Base-by-base conservation (phyloP, 2,329 filamentous ascomycete species). In the Chaetoscypha palmicola region DNA sequence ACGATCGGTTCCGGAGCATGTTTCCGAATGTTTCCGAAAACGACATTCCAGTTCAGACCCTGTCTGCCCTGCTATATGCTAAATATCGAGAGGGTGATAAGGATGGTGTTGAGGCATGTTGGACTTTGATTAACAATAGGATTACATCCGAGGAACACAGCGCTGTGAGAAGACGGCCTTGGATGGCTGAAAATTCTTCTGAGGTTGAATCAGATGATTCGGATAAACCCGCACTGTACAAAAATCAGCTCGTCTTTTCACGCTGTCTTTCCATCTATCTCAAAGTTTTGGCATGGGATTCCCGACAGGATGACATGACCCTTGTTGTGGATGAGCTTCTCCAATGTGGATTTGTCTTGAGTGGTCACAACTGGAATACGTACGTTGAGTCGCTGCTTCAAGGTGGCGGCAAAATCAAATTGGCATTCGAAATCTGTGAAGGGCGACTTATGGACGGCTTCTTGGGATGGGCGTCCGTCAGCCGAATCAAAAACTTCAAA, bases 361-460 rank as follows among this genome's bases (percentile, higher is more conserved):
- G 87, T 58, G 81, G 77, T 60, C 74, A 74, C 55, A 89, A 86
- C 54, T 94, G 88, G 88, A 92, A 94, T 60, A 71, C 76, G 39
- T 81, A 86, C 51, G 73, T 95, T 43, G 77, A 83, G 55, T 65
- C 73, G 39, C 20, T 41, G n/a, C 76, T 96, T 21, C 77, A 79
- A 19, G 67, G 71, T 11, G 70, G 79, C 42, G 72, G 74, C 35
- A 70, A 74, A 35, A 73, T 75, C 55, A 65, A 77, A 37, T 71
- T 82, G 16, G 89, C 89, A 28, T 94, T 92, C 64, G 60, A 67
- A 17, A 66, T 81, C 40, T 91, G 86, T 60, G 91, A 97, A 66
- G 66, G 71, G 20, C 77, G 79, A 48, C 79, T 97, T 43, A 94
- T 95, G 76, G 73, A 76, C 1, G 71, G 76, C 24, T 95, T 89